Evolutionary conservation across 2,329 filamentous ascomycete genomes (phyloP), one percentile per base, ranked within the genome.

Genomic region (Biscogniauxia mediterranea): DNA sequence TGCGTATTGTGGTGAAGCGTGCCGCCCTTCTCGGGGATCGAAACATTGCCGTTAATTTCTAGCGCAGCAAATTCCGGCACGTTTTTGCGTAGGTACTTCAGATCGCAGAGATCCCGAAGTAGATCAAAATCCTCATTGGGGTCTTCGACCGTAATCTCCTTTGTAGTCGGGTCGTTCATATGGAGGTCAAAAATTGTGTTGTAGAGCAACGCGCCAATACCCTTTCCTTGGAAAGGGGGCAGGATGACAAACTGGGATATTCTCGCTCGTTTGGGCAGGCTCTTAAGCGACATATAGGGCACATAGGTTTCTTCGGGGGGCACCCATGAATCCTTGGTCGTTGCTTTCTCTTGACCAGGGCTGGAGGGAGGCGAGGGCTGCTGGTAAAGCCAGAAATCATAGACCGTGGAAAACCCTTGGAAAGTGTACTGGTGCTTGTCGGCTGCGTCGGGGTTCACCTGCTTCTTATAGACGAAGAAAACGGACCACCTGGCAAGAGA

Each of bases 171-270:
- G 60, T 90, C 85, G 38, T 85, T 81, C 61, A 90, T 82, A 65
- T 91, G 90, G 67, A 87, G 78, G 7, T 83, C 78, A 71, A 92
- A 94, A 67, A 98, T 91, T 55, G 87, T 83, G 62, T 87, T 86
- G 80, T 98, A 99, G 49, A 99, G 85, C 51, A 86, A 83, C 11
- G 87, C 84, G 42, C 94, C 95, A 55, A 94, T 88, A 17, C 93
- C 93, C 63, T 87, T 85, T 63, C 85, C 83, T 73, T 97, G 93
- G 75, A 92, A 96, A 5, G 92, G 90, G 1, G 93, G 93, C 11
- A 99, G 81, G 64, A 99, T 89, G 63, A 99, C 73, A 76, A 98
- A 98, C 74, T 99, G 95, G 0, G 94, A 96, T 66, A 99, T 91
- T 52, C 96, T 85, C 62, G 92, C 87, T 49, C 94, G 88, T 69